phyloP scores from a whole-genome alignment of 129 eudicot species.

The Lonicera japonica region DNA sequence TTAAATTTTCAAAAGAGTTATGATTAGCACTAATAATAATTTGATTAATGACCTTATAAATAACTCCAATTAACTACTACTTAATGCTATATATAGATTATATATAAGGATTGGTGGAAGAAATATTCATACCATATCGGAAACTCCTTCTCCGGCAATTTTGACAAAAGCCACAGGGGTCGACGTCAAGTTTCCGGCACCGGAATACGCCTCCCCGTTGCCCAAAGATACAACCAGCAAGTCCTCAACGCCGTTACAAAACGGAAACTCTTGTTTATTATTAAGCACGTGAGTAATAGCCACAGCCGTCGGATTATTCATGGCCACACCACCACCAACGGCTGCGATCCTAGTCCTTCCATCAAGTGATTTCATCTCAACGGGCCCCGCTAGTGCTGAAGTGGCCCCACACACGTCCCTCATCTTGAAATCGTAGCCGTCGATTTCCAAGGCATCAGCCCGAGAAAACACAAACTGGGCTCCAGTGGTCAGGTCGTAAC shows the following conservation, averaged over 20 bases:
- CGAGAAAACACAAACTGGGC: conserved; percentile 86
- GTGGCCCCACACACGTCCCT: conserved; percentile 84
- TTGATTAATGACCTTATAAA: too few species aligned
- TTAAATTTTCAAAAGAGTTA: too few species aligned
- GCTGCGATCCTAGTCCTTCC: conserved; percentile 47
- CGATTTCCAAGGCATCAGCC: conserved; percentile 81
- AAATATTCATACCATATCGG: conserved; percentile 51
- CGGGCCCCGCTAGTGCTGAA: conserved; percentile 23
- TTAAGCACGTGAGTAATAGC: conserved; percentile 79
- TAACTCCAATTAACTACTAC: too few species aligned
- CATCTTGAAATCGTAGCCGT: conserved; percentile 71
- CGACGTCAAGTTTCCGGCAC: conserved; percentile 26
- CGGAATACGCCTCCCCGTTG: conserved; percentile 41
- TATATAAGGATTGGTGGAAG: neutral
- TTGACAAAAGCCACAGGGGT: conserved; percentile 35
- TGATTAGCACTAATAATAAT: too few species aligned
- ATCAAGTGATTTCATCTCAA: conserved; percentile 49
- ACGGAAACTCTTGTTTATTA: conserved; percentile 81
- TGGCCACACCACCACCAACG: conserved; percentile 62
- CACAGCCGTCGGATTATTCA: conserved; percentile 83
- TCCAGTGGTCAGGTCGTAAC: conserved; percentile 57
- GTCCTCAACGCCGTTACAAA: conserved; percentile 64
- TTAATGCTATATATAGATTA: neutral
- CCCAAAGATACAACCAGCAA: conserved; percentile 73
- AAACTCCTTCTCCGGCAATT: conserved; percentile 62